Evolutionary conservation across 2,329 filamentous ascomycete genomes (phyloP).

Genomic region (Sphaerulina musiva): DNA sequence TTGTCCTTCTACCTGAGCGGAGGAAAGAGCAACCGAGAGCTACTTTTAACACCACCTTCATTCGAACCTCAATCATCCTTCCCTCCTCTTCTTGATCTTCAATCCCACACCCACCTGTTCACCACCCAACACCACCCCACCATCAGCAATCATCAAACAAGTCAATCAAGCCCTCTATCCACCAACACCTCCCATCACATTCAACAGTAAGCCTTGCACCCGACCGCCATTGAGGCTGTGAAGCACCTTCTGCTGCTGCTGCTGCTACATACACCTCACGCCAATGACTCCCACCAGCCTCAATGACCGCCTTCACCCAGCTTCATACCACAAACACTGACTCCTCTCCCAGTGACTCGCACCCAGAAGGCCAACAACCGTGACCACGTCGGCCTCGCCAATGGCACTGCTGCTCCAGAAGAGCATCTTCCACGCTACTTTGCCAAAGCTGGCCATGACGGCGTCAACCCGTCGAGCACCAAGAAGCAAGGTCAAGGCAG

Average conservation of each 20-base stretch:
- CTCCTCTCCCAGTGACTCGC: constrained; percentile 69
- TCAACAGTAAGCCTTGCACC: constrained; percentile 4
- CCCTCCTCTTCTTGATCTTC: too few relatives aligned
- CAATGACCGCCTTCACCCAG: background rate
- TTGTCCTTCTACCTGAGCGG: background rate
- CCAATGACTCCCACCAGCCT: constrained; percentile 10
- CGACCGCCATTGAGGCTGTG: background rate
- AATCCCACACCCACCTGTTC: background rate
- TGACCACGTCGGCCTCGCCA: constrained; percentile 73
- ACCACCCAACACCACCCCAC: background rate
- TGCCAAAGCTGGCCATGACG: constrained; percentile 74
- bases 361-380: constrained; percentile 94
- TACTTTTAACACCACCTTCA: background rate
- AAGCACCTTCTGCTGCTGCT: background rate
- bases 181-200: background rate
- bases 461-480: constrained; percentile 80
- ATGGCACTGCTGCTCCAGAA: constrained; percentile 62
- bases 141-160: background rate
- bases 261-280: background rate
- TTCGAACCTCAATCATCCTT: background rate
- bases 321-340: constrained; percentile 8
- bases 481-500: constrained; percentile 95
- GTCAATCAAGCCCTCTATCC: background rate
- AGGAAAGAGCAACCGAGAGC: background rate
- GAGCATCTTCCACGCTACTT: constrained; percentile 87